Base-by-base conservation (phyloP, 805 yeast genomes). In the Lipomyces anomalus region DNA sequence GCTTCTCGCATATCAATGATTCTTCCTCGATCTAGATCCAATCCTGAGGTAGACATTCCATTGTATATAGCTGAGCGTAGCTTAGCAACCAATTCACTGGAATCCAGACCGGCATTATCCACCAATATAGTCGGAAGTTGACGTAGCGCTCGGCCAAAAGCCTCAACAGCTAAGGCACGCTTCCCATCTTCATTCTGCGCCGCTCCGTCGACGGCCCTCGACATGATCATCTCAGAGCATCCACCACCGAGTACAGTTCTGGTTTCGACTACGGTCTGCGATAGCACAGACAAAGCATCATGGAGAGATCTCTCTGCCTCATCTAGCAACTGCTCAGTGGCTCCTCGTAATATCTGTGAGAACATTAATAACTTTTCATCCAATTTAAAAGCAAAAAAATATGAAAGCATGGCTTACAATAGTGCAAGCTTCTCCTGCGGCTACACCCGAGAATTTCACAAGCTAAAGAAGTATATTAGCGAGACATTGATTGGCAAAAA, bases 221-320 rank as follows among this genome's bases (percentile, higher is more conserved):
- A 84, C 98, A 92, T 92, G 58, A 86, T 73, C 95, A 92, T 83
- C 61, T 83, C 95, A 62, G 95, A 80, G 60, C 95, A 86, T 22
- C 97, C 97, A 53, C 96, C 97, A 35, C 97, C 97, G 40, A 87
- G 74, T 37, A 88, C 88, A 4, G 96, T 88, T 65, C 90, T 79
- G 4, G 97, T 85, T 60, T 87, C 95, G 55, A 75, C 80, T 1
- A 96, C 90, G 16, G 97, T 92, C 67, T 92, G 97, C 1, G 96
- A 85, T 44, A 92, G 73, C 9, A 92, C 98, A 2, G 95, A 86
- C 51, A 92, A 73, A 1, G 99, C 97, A 67, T 92, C 99, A 61
- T 92, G 98, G 48, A 92, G 71, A 0, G 97, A 88, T 66, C 99
- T 81, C 66, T 90, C 97, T 26, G 96, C 94, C 70, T 92, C 98